These are phyloP conservation scores for Aspergillus sclerotioniger DNA, from an alignment of 495 filamentous ascomycete species.

Conservation along the genomic window DNA sequence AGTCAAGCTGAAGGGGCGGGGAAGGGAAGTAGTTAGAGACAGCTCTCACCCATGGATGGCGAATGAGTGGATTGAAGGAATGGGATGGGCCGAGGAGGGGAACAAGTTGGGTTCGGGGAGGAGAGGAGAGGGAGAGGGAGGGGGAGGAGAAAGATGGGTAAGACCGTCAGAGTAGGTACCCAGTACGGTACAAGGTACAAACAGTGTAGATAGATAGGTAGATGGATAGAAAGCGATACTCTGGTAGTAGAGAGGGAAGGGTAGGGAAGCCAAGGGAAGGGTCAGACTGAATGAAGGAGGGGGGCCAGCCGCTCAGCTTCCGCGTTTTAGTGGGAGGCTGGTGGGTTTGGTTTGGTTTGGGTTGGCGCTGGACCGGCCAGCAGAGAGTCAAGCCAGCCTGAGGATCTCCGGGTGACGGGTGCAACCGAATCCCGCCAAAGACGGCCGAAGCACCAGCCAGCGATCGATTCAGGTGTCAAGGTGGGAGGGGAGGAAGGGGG, in stretches of 20 bases:
- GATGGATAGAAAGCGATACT: too few species aligned
- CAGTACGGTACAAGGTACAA: too few species aligned
- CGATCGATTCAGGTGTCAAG: neutral
- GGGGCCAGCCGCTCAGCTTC: slow-evolving; percentile 18
- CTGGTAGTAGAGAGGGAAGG: too few species aligned
- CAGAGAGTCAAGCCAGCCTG: slow-evolving; percentile 1
- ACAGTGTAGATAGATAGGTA: too few species aligned
- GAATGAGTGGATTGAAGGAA: slow-evolving; percentile 12
- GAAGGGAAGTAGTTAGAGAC: slow-evolving; percentile 9
- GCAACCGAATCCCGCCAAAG: slow-evolving; percentile 1
- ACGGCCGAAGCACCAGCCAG: too few species aligned
- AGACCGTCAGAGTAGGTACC: neutral
- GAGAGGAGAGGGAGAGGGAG: slow-evolving; percentile 4
- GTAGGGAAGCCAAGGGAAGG: slow-evolving; percentile 6
- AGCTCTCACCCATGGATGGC: slow-evolving; percentile 15
- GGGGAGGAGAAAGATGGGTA: neutral
- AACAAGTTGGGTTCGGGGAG: slow-evolving; percentile 12
- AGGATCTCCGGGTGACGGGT: slow-evolving; percentile 7
- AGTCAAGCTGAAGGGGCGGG: slow-evolving; percentile 2
- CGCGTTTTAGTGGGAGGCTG: slow-evolving; percentile 25
- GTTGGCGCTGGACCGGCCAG: slow-evolving; percentile 10
- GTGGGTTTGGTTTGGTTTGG: slow-evolving; percentile 8
- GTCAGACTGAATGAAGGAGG: neutral
- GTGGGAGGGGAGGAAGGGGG: neutral
- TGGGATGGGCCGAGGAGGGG: slow-evolving; percentile 16